phyloP scores from a whole-genome alignment of 345 rosid species.

The Isatis tinctoria region DNA sequence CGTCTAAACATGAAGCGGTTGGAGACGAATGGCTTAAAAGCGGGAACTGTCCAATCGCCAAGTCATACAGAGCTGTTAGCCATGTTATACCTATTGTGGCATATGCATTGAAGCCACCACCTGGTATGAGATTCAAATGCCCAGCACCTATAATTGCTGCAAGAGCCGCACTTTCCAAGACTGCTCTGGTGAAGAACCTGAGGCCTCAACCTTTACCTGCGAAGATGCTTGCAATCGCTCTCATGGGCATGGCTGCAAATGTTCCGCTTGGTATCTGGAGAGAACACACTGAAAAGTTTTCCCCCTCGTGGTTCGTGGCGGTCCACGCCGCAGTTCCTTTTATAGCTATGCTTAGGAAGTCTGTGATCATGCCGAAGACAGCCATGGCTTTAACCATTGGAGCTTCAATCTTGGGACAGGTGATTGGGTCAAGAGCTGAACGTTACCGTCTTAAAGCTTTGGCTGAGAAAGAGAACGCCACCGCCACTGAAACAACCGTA shows the following conservation, averaged over 20 bases:
- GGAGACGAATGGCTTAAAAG: not conserved
- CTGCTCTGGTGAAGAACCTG: too few species aligned
- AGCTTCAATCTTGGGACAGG: slow-evolving; percentile 83
- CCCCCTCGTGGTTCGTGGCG: slow-evolving; percentile 76
- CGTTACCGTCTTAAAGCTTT: slow-evolving; percentile 52
- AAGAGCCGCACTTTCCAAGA: too few species aligned
- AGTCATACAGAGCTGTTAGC: too few species aligned
- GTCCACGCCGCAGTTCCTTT: slow-evolving; percentile 95
- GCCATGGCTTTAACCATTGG: slow-evolving; percentile 89
- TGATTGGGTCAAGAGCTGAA: slow-evolving; percentile 89
- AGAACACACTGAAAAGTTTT: slow-evolving; percentile 84
- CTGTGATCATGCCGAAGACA: slow-evolving; percentile 74
- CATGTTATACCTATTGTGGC: too few species aligned
- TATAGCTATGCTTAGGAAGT: slow-evolving; percentile 87
- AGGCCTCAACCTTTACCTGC: too few species aligned
- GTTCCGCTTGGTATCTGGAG: slow-evolving; percentile 75
- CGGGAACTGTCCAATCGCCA: too few species aligned
- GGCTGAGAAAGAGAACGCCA: slow-evolving; percentile 33
- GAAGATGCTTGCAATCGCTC: too few species aligned
- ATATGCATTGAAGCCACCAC: too few species aligned
- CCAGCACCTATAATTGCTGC: too few species aligned
- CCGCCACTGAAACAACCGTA: not conserved
- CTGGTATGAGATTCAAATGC: too few species aligned
- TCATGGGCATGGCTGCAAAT: too few species aligned
- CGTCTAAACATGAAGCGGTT: not conserved